Evolutionary conservation across 306 rosid genomes (phyloP).

Genomic region (Phaseolus lunatus): DNA sequence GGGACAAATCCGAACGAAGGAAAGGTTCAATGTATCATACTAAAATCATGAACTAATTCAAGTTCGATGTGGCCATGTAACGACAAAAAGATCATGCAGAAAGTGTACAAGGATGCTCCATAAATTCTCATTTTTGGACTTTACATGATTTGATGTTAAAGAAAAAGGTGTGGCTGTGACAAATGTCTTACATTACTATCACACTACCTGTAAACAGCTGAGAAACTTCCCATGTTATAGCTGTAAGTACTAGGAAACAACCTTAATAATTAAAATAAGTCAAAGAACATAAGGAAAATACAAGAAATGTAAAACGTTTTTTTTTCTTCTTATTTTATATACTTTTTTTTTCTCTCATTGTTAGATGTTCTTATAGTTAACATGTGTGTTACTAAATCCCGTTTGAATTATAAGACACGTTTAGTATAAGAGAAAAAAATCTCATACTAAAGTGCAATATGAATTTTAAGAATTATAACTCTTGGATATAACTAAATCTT

Average conservation of each 20-base stretch:
- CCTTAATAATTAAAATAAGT: background rate
- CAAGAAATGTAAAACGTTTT: too few relatives aligned
- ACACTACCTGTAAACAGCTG: background rate
- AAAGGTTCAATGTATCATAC: background rate
- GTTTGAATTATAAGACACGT: too few relatives aligned
- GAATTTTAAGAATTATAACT: too few relatives aligned
- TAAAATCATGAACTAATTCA: background rate
- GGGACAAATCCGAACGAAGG: background rate
- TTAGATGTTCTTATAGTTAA: too few relatives aligned
- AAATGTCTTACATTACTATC: background rate
- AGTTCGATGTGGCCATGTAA: background rate
- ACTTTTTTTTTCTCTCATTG: too few relatives aligned
- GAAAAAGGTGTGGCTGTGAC: background rate
- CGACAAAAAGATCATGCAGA: constrained; percentile 3
- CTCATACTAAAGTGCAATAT: too few relatives aligned
- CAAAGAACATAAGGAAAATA: background rate
- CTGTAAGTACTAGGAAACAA: constrained; percentile 19
- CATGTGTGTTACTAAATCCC: too few relatives aligned
- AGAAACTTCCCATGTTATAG: constrained; percentile 10
- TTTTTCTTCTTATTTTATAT: too few relatives aligned
- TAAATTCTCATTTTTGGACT: background rate
- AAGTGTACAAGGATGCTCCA: background rate
- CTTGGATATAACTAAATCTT: too few relatives aligned
- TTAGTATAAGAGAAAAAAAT: too few relatives aligned
- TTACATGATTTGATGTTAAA: background rate